Conservation (phyloP, 768 basidiomycete genomes). For the Boletellus sp. region DNA sequence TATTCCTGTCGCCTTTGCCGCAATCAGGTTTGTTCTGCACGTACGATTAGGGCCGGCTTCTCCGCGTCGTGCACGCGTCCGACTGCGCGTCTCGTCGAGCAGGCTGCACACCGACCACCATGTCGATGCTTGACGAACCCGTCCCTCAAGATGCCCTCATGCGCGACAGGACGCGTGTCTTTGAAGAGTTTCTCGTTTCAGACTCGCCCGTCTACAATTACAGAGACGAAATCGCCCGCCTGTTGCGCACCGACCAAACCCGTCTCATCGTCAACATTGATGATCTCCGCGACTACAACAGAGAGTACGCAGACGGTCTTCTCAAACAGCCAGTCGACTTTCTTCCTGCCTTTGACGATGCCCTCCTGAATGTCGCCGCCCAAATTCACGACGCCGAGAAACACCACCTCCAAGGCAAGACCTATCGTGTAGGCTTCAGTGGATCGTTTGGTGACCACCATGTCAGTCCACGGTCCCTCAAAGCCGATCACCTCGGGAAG, state of each 20-base stretch:
- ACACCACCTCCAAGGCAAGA: constrained; percentile 76
- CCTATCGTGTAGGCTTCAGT: constrained; percentile 84
- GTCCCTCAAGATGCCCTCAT: constrained; percentile 65
- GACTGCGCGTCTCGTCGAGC: constrained; percentile 8
- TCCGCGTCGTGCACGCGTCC: constrained; percentile 22
- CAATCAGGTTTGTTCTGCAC: neutral
- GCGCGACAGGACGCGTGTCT: constrained; percentile 71
- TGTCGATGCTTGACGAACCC: constrained; percentile 49
- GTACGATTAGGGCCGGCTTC: constrained; percentile 33
- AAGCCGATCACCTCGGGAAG: constrained; percentile 84
- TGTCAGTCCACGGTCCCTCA: constrained; percentile 89
- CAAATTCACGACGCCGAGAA: constrained; percentile 74
- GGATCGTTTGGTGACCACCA: constrained; percentile 99
- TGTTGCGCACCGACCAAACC: constrained; percentile 79
- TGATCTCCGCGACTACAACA: constrained; percentile 89
- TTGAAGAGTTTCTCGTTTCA: constrained; percentile 79
- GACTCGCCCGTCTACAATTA: constrained; percentile 73
- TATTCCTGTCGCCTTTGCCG: no score
- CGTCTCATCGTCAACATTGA: constrained; percentile 95
- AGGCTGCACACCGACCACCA: constrained; percentile 9
- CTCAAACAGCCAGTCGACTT: constrained; percentile 85
- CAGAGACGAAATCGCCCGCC: constrained; percentile 74
- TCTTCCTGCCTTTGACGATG: constrained; percentile 86
- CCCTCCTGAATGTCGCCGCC: constrained; percentile 68
- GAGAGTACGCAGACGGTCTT: constrained; percentile 83